Evolutionary conservation across 768 basidiomycete species (phyloP), one percentile per base, ranked within the genome.

Genomic region (Lactarius pseudohatsudake): DNA sequence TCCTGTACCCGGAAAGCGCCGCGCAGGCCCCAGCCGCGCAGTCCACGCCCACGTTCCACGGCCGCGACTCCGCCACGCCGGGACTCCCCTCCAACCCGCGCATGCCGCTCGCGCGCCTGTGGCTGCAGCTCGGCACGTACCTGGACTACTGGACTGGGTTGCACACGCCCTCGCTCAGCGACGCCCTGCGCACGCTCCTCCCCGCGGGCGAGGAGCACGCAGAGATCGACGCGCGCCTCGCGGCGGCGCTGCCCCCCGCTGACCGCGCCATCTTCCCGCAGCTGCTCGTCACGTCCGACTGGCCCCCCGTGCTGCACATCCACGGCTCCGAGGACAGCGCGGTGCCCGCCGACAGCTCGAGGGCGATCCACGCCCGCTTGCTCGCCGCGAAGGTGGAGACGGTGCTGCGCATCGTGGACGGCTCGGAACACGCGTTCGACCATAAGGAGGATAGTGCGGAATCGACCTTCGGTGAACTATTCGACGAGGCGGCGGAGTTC

Each of bases 81-180:
- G 85, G 86, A 16, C 85, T 81, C 69, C 86, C 87, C 4, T 82
- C 85, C 1, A 86, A 87, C 70, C 84, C 84, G 5, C 83, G 88
- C 53, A 86, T 85, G 86, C 77, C 81, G 20, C 76, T 89, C 53
- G 74, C 79, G 16, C 80, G 85, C 4, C 75, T 89, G 11, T 87
- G 85, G 66, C 75, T 87, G 26, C 88, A 90, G 72, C 77, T 84
- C 20, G 89, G 87, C 20, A 72, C 72, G 3, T 83, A 77, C 55
- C 70, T 88, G 1, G 87, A 90, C 74, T 88, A 87, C 69, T 84
- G 81, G 70, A 85, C 86, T 0, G 80, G 80, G 16, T 57, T 57
- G 15, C 76, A 79, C 60, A 71, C 70, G 16, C 79, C 81, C 26
- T 84, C 85, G 66, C 73, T 89, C 20, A 87, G 85, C 66, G 74